Base-by-base conservation (phyloP, 768 basidiomycete species). In the Tylopilus subfusipes region DNA sequence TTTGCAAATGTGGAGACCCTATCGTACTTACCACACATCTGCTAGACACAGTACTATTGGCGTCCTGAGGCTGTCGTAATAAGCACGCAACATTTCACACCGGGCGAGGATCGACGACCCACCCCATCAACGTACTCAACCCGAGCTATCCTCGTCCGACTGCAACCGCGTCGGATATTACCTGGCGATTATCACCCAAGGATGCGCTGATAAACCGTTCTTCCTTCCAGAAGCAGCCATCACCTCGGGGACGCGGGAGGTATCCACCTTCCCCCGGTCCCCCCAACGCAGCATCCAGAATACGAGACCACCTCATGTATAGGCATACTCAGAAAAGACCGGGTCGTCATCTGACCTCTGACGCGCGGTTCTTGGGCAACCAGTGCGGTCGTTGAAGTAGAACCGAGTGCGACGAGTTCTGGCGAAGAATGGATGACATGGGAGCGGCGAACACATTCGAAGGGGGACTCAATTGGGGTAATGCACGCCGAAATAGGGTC, bases 401-500 rank as follows among this genome's bases (percentile, higher is more conserved):
- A 33, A 69, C 42, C 21, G 65, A 57, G 40, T 42, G 25, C 29
- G 44, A 45, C 34, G 56, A 57, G 29, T 60, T 63, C 52, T 59
- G 55, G 24, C 51, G 54, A 50, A 68, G 62, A 51, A 62, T 60
- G 54, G 67, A 57, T 48, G 48, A 45, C 42, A 53, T 54, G 29
- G 63, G 54, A 43, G 44, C 53, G 19, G 62, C 57, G 19, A 66
- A 57, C 30, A 59, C 42, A 40, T 42, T 38, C 47, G 42, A 63
- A 63, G n/a, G 13, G 46, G 49, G 34, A 50, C 46, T 42, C 40
- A 45, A 57, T 63, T 61, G 21, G 56, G 53, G 53, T 58, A 40
- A 51, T 49, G 40, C 51, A 48, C 8, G 75, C 69, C 40, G 74
- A 72, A 25, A 81, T 73, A 29, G 65, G 58, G 40, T 64, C 69